Conservation (phyloP, 768 basidiomycete genomes). For the Clitopilus passeckerianus region DNA sequence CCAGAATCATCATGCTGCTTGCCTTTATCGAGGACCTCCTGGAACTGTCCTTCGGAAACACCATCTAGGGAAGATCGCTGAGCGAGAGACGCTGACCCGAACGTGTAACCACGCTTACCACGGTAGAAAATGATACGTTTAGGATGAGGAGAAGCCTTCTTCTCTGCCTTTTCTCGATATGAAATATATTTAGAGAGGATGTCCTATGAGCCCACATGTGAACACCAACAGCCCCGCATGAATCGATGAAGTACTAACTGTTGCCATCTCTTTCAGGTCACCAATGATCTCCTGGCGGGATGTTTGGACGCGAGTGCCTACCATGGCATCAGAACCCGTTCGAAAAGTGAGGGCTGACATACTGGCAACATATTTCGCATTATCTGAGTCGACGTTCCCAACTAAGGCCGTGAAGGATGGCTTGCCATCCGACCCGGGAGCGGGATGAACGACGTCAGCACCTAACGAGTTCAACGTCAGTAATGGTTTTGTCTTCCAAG, state of each 20-base stretch:
- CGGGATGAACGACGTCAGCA: conserved; percentile 81
- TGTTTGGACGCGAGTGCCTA: conserved; percentile 58
- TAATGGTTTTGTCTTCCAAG: neutral
- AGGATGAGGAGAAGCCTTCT: conserved; percentile 41
- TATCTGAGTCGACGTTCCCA: conserved; percentile 71
- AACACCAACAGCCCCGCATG: neutral
- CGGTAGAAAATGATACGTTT: conserved; percentile 75
- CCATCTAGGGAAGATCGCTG: conserved; percentile 32
- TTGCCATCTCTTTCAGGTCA: conserved; percentile 61
- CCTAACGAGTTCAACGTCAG: conserved; percentile 29
- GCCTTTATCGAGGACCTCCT: conserved; percentile 51
- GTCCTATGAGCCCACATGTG: conserved; percentile 27
- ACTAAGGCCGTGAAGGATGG: conserved; percentile 83
- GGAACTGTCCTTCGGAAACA: conserved; percentile 51
- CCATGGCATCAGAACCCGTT: conserved; percentile 12
- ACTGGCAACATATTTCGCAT: conserved; percentile 63
- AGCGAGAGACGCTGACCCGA: neutral
- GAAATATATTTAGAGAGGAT: conserved; percentile 51
- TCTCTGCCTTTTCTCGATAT: conserved; percentile 54
- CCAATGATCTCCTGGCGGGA: conserved; percentile 76
- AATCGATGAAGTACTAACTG: conserved; percentile 27
- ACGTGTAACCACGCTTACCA: conserved; percentile 30
- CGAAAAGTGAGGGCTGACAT: neutral
- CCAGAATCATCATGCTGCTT: neutral
- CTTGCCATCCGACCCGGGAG: conserved; percentile 71